These are phyloP conservation scores for Cryptosporidium ryanae DNA, from an alignment of 169 alveolate genomes.

Conservation along the genomic window DNA sequence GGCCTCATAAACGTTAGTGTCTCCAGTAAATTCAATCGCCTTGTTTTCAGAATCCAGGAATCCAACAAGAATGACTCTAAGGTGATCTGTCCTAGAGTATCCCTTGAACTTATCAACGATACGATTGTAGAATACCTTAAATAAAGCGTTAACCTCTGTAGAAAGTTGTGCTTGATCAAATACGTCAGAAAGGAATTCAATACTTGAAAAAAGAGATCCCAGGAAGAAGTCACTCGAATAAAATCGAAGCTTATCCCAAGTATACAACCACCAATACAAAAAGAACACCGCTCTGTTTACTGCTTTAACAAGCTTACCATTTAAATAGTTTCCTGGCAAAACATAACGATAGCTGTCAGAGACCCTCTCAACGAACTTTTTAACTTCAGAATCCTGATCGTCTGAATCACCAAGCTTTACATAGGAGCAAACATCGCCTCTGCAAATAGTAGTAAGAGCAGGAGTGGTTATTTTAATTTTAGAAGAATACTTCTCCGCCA, in stretches of 20 bases:
- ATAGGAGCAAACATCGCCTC: background rate
- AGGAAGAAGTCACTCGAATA: conserved; percentile 40
- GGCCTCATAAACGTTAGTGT: conserved; percentile 1
- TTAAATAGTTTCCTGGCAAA: too few species aligned
- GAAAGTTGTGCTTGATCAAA: conserved; percentile 1
- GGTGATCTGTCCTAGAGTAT: background rate
- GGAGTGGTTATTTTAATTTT: background rate
- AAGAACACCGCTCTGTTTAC: conserved; percentile 55
- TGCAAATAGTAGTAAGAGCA: background rate
- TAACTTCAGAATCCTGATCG: background rate
- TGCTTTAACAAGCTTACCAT: background rate
- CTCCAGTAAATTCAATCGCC: conserved; percentile 40
- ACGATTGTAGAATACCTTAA: background rate
- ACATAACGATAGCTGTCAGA: background rate
- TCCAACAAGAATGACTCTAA: background rate
- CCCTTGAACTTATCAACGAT: background rate
- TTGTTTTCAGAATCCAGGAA: conserved; percentile 14
- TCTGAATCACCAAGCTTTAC: background rate
- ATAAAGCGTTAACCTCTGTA: background rate
- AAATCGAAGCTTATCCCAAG: conserved; percentile 36
- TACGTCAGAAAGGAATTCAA: conserved; percentile 8
- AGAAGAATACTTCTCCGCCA: background rate
- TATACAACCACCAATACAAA: conserved; percentile 55
- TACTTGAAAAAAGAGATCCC: conserved; percentile 13
- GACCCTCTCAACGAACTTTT: background rate